Conservation (phyloP, 495 filamentous ascomycete species). For the Pyronema omphalodes region DNA sequence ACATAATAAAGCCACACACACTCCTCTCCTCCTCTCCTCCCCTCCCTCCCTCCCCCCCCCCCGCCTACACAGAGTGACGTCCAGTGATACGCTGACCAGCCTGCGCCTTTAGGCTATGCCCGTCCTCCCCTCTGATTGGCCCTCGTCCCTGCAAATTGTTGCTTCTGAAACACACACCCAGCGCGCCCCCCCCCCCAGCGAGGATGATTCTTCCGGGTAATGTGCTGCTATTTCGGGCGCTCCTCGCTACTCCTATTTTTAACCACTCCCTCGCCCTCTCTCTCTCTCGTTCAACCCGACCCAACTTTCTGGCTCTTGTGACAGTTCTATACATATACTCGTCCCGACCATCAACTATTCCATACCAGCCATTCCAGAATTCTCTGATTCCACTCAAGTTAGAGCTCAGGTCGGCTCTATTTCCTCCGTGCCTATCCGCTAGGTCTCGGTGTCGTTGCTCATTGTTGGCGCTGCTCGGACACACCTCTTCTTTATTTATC, state of each 20-base stretch:
- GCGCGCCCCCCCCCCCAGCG: neutral
- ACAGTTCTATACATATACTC: constrained; percentile 2
- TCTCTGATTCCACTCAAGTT: neutral
- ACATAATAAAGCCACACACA: no score
- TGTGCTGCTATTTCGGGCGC: neutral
- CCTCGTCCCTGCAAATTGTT: no score
- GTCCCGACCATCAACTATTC: neutral
- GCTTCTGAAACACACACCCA: neutral
- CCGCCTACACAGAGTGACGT: no score
- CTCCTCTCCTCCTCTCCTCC: no score
- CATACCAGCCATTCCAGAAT: neutral
- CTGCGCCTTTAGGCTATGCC: no score
- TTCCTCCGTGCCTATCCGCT: neutral
- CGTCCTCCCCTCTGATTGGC: no score
- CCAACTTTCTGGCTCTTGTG: neutral
- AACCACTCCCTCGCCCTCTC: neutral
- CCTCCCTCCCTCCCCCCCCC: no score
- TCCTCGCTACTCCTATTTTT: neutral
- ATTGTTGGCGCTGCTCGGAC: no score
- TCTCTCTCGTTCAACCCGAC: neutral
- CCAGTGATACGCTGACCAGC: no score
- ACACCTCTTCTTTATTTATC: no score
- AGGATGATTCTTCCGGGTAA: neutral
- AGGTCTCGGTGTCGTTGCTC: neutral
- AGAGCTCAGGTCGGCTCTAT: neutral